These are phyloP conservation scores for Umbelopsis ramanniana DNA, from an alignment of 192 early-diverging fungal genomes.

Conservation along the genomic window DNA sequence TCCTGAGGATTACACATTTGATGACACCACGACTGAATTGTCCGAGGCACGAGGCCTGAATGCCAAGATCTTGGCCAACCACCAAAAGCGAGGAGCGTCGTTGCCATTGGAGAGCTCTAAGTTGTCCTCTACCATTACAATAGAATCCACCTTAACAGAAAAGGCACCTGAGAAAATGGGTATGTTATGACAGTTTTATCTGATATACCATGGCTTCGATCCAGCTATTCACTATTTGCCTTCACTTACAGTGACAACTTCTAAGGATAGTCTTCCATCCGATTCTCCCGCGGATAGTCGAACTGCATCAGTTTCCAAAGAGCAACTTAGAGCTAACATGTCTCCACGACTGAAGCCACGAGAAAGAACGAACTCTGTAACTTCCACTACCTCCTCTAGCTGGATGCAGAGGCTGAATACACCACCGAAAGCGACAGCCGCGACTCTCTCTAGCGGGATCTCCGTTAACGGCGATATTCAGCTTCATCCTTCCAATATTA, in stretches of 20 bases:
- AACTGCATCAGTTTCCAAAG: not conserved
- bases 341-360: conserved; percentile 10
- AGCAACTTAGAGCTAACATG: not conserved
- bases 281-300: too few species aligned
- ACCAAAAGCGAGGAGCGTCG: not conserved
- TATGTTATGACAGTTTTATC: not conserved
- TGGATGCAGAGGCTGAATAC: conserved; percentile 1
- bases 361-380: conserved; percentile 1
- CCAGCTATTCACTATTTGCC: not conserved
- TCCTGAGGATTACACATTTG: not conserved
- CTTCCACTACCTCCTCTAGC: not conserved
- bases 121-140: not conserved
- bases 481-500: not conserved
- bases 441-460: not conserved
- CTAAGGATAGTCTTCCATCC: too few species aligned
- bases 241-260: not conserved
- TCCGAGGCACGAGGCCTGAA: not conserved
- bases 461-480: conserved; percentile 9
- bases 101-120: not conserved
- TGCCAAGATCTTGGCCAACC: not conserved
- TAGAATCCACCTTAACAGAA: not conserved
- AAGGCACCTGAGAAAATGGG: not conserved
- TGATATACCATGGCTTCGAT: not conserved
- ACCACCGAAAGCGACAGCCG: not conserved
- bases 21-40: not conserved